Conservation (phyloP, 352 stramenopile species). For the Blastocystis sp. region DNA sequence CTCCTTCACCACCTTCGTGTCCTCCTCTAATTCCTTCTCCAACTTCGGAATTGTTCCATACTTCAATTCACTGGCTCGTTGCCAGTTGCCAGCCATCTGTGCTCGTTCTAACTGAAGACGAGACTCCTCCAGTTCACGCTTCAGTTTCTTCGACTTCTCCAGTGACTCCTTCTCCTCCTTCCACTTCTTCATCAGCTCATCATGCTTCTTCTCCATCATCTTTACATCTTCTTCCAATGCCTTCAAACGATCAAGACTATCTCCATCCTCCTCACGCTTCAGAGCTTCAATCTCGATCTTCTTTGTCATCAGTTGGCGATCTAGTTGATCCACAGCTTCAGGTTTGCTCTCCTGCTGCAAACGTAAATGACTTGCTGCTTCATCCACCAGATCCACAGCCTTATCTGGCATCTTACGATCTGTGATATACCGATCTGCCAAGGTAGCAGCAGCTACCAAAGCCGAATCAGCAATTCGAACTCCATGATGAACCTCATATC, state of each 20-base stretch:
- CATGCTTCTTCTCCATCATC: conserved; percentile 70
- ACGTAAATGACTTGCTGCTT: conserved; percentile 76
- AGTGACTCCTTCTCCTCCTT: conserved; percentile 73
- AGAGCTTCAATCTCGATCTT: conserved; percentile 77
- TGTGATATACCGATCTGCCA: conserved; percentile 84
- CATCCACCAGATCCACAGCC: conserved; percentile 88
- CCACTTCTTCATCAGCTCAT: conserved; percentile 73
- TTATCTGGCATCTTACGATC: conserved; percentile 90
- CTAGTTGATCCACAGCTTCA: conserved; percentile 75
- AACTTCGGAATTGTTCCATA: conserved; percentile 75
- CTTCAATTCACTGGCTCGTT: conserved; percentile 73
- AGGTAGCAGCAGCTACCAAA: conserved; percentile 82
- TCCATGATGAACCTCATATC: conserved; percentile 91
- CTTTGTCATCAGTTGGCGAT: conserved; percentile 73
- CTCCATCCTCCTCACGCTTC: conserved; percentile 72
- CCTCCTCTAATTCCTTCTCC: conserved; percentile 71
- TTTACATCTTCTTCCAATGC: conserved; percentile 72
- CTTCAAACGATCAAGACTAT: conserved; percentile 72
- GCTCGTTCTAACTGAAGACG: conserved; percentile 72
- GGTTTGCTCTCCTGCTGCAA: conserved; percentile 77
- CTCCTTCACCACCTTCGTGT: conserved; percentile 70
- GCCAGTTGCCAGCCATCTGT: conserved; percentile 75
- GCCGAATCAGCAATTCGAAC: conserved; percentile 86
- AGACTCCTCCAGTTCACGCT: conserved; percentile 74
- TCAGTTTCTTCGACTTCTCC: conserved; percentile 73